Evolutionary conservation across 306 rosid species (phyloP), one percentile per base, ranked within the genome.

Genomic region (Malus asiatica): DNA sequence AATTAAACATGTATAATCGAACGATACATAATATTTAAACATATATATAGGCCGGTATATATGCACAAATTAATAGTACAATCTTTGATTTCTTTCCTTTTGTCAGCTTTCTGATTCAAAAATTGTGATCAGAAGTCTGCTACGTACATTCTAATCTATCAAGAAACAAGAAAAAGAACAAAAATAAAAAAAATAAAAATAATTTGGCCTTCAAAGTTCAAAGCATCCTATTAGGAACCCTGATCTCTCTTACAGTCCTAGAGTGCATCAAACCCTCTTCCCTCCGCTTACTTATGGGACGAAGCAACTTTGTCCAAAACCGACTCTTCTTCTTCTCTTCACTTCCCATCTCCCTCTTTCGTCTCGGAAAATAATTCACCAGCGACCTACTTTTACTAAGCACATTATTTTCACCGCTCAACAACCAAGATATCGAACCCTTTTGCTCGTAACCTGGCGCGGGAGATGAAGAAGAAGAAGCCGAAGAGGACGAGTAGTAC

Each of bases 291-390:
- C 79, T 80, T 45, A 67, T 82, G 7, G 89, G 87, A 84, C 78
- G 83, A 70, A 92, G 79, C 88, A 88, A 75, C 81, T 84, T 92
- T 5, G 79, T 78, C 92, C 90, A 92, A 84, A 92, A 88, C 77
- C 96, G 89, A 70, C 25, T 68, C 77, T 85, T 82, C 33, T 67
- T 77, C 69, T 73, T 66, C 72, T 67, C 80, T 63, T 19, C 40
- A 33, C 30, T 20, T 40, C 0, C 60, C 42, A 20, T 77, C 65
- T 63, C 57, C 2, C 29, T 42, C 55, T 15, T 23, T 27, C 22
- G 70, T 74, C 90, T 87, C 6, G 88, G 64, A 76, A 51, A 27
- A 65, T 81, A 72, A 66, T 20, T 74, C n/a, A 85, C 88, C 76
- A 84, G 13, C 40, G 96, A 89, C 68, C 77, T 78, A 27, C 90